Conservation (phyloP, 306 rosid genomes). For the Lathyrus sativus region DNA sequence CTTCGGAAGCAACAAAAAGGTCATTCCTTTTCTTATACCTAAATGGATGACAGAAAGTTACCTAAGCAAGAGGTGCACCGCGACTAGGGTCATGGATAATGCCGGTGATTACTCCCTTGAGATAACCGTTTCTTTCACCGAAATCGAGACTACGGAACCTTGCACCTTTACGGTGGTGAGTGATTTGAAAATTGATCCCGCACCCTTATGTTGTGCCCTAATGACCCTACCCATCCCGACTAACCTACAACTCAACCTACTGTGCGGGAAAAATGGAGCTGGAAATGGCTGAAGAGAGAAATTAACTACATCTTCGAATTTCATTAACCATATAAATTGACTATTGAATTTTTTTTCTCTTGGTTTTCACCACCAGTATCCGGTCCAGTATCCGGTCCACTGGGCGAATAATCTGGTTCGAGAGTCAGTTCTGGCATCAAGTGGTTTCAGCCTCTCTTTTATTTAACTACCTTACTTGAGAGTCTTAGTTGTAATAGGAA, state of each 20-base stretch:
- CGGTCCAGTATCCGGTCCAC: no score
- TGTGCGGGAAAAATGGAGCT: no score
- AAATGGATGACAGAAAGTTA: constrained; percentile 71
- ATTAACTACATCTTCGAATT: neutral
- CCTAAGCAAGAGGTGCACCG: constrained; percentile 78
- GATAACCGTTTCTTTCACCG: constrained; percentile 80
- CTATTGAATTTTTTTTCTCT: no score
- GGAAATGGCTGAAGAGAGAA: no score
- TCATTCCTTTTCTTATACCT: constrained; percentile 69
- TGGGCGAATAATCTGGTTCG: no score
- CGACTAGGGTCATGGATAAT: constrained; percentile 80
- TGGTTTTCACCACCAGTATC: no score
- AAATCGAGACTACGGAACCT: constrained; percentile 67
- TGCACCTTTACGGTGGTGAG: constrained; percentile 60
- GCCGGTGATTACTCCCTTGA: constrained; percentile 70
- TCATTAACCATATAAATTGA: neutral
- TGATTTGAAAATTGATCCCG: constrained; percentile 75
- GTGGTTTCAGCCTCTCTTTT: no score
- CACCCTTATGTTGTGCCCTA: constrained; percentile 85
- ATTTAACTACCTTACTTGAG: no score
- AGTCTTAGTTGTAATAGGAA: no score
- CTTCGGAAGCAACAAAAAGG: constrained; percentile 71
- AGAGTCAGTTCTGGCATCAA: no score
- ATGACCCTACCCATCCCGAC: constrained; percentile 63
- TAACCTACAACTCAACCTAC: no score